phyloP scores from a whole-genome alignment of 805 yeast genomes.

The Blastobotrys terrestris region DNA sequence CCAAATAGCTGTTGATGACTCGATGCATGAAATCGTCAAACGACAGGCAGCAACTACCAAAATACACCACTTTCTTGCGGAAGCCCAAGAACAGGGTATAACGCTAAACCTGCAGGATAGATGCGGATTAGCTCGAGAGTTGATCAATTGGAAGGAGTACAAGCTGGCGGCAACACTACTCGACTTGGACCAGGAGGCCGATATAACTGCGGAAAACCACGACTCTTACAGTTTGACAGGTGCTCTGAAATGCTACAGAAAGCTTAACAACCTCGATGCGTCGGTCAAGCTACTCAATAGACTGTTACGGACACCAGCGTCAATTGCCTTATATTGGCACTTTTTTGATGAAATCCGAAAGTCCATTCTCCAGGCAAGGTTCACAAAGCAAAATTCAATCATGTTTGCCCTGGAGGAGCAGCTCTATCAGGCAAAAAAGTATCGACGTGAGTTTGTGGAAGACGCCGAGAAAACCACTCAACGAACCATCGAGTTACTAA shows the following conservation, averaged over 20 bases:
- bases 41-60: slow-evolving; percentile 1
- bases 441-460: background rate
- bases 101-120: slow-evolving; percentile 7
- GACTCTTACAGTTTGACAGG: slow-evolving; percentile 15
- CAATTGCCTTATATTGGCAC: background rate
- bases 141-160: slow-evolving; percentile 7
- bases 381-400: background rate
- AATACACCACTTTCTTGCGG: slow-evolving; percentile 6
- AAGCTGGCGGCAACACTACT: slow-evolving; percentile 10
- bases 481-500: background rate
- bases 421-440: background rate
- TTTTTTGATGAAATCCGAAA: background rate
- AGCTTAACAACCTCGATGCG: slow-evolving; percentile 1
- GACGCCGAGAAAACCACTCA: background rate
- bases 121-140: slow-evolving; percentile 12
- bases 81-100: background rate
- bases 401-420: background rate
- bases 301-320: background rate
- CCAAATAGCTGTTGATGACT: background rate
- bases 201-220: slow-evolving; percentile 12
- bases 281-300: background rate
- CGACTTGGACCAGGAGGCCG: slow-evolving; percentile 10
- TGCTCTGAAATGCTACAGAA: slow-evolving; percentile 7
- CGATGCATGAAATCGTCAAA: background rate
- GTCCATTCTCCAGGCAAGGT: background rate